A percentile compares a stretch with the other conserved stretches of the same genome.
Evolutionary conservation across 805 yeast genomes (phyloP).

Genomic region (Saccharomycopsis synnaedendra): DNA sequence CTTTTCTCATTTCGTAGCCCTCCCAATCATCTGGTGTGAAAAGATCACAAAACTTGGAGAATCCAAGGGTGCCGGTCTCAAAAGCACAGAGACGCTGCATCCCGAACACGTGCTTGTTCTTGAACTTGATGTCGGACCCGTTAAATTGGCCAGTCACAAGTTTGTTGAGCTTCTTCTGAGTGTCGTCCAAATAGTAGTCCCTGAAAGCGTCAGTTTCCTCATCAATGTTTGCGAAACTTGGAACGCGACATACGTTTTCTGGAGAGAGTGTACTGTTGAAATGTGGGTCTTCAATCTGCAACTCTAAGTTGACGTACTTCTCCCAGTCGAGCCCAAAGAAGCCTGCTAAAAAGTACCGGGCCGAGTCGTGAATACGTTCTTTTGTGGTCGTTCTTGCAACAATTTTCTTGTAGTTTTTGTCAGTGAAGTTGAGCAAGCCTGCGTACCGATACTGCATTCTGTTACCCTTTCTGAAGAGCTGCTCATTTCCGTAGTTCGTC

Average conservation of each 20-base stretch:
- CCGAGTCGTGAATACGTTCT: slow-evolving; percentile 35
- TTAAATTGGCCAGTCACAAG: slow-evolving; percentile 31
- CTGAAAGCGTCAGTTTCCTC: slow-evolving; percentile 1
- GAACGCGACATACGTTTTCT: slow-evolving; percentile 4
- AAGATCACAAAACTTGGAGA: slow-evolving; percentile 53
- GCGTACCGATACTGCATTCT: slow-evolving; percentile 17
- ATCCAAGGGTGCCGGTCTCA: slow-evolving; percentile 60
- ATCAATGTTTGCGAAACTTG: background rate
- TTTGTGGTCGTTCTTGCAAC: slow-evolving; percentile 29
- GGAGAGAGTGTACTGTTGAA: slow-evolving; percentile 18
- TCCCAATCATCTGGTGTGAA: slow-evolving; percentile 61
- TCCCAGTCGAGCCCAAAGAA: slow-evolving; percentile 29
- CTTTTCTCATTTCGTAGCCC: slow-evolving; percentile 47
- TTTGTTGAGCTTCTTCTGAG: slow-evolving; percentile 41
- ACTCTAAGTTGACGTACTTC: slow-evolving; percentile 17
- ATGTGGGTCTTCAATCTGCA: slow-evolving; percentile 16
- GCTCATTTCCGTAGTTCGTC: slow-evolving; percentile 18
- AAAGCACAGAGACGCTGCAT: slow-evolving; percentile 63
- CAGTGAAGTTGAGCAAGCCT: slow-evolving; percentile 4
- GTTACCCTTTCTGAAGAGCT: slow-evolving; percentile 18
- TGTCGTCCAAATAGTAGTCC: slow-evolving; percentile 33
- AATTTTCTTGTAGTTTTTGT: slow-evolving; percentile 7
- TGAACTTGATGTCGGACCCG: slow-evolving; percentile 32
- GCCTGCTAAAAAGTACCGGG: slow-evolving; percentile 35
- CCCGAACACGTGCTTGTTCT: slow-evolving; percentile 37